Evolutionary conservation across 441 rosid genomes (phyloP).

Genomic region (Erodium chrysanthum): DNA sequence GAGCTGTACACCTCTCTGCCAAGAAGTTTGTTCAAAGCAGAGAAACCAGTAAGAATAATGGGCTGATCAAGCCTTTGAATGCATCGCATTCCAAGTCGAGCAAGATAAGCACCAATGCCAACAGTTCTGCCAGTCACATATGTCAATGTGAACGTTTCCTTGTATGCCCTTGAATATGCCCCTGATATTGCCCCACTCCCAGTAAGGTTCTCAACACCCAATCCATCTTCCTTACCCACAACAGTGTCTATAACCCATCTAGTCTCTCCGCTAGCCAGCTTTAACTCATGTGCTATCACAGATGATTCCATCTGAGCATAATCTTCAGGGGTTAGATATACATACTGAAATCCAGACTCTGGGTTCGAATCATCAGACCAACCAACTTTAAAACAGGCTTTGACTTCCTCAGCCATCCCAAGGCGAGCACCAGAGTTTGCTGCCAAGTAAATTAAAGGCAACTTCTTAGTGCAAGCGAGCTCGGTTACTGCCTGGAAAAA

Average conservation of each 20-base stretch:
- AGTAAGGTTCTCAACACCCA: conserved; percentile 93
- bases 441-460: conserved; percentile 92
- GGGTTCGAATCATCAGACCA: conserved; percentile 89
- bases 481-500: conserved; percentile 90
- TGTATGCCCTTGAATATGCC: conserved; percentile 94
- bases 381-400: conserved; percentile 79
- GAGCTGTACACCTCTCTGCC: conserved; percentile 99
- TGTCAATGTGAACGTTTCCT: conserved; percentile 88
- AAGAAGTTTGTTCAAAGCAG: conserved; percentile 94
- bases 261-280: conserved; percentile 61
- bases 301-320: conserved; percentile 55
- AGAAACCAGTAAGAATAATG: conserved; percentile 94
- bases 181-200: conserved; percentile 98
- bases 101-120: conserved; percentile 98
- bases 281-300: conserved; percentile 83
- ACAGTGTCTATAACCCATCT: conserved; percentile 96
- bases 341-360: conserved; percentile 87
- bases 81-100: conserved; percentile 98
- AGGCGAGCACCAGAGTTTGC: conserved; percentile 99
- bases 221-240: conserved; percentile 93
- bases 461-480: conserved; percentile 80
- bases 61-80: conserved; percentile 99
- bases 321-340: conserved; percentile 76
- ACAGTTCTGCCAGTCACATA: conserved; percentile 96
- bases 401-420: conserved; percentile 96